A percentile compares a stretch with the other conserved stretches of the same genome.
These are phyloP conservation scores for Candida pseudoviswanathii DNA, from an alignment of 1,139 yeast species.

Conservation along the genomic window DNA sequence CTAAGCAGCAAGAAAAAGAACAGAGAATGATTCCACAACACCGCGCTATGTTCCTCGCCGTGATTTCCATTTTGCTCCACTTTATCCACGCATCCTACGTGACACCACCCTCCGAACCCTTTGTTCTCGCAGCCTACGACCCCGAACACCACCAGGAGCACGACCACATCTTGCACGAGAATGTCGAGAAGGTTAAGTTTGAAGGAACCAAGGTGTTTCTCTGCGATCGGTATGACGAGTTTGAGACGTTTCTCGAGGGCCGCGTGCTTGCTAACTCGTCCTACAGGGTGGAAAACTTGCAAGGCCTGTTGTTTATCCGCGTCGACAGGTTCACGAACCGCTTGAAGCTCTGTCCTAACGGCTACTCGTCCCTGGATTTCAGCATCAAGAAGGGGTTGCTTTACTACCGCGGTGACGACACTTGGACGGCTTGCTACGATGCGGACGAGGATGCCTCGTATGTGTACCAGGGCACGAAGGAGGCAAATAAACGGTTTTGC, in stretches of 20 bases:
- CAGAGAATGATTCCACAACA: neutral
- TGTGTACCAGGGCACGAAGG: slow-evolving; percentile 11
- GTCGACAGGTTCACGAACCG: slow-evolving; percentile 11
- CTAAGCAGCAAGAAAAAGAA: neutral
- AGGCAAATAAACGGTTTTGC: slow-evolving; percentile 9
- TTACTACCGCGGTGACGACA: slow-evolving; percentile 1
- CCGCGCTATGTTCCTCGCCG: too few relatives aligned
- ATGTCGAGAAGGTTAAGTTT: slow-evolving; percentile 6
- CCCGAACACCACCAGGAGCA: neutral
- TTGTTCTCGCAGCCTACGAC: slow-evolving; percentile 10
- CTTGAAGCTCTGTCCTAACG: slow-evolving; percentile 13
- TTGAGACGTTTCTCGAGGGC: slow-evolving; percentile 8
- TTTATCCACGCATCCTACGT: neutral
- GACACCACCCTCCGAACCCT: slow-evolving; percentile 11
- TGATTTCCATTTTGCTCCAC: neutral
- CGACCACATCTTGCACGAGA: slow-evolving; percentile 4
- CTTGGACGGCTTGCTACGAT: slow-evolving; percentile 12
- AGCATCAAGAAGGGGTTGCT: slow-evolving; percentile 6
- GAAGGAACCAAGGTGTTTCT: slow-evolving; percentile 5
- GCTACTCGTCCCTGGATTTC: slow-evolving; percentile 10
- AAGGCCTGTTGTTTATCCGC: slow-evolving; percentile 8
- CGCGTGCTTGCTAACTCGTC: slow-evolving; percentile 8
- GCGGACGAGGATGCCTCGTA: slow-evolving; percentile 3
- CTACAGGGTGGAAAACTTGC: slow-evolving; percentile 2
- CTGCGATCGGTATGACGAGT: slow-evolving; percentile 1